Conservation (phyloP, 2,329 filamentous ascomycete species). For the Pseudocercospora fijiensis region DNA sequence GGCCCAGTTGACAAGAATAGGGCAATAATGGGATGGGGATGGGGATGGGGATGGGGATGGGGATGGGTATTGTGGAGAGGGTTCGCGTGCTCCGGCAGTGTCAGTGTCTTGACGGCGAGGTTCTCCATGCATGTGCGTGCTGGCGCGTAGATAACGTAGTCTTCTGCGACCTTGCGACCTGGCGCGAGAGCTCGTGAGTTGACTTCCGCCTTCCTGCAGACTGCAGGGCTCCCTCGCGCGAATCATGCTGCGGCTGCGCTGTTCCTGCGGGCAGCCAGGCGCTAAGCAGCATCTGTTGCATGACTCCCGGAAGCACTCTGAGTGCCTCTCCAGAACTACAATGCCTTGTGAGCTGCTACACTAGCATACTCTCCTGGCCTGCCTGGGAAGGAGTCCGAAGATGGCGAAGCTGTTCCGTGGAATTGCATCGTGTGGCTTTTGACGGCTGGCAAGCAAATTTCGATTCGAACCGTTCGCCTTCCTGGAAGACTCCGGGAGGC, state of each 20-base stretch:
- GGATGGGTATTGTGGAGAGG: conserved; percentile 5
- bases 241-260: conserved; percentile 6
- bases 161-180: conserved; percentile 11
- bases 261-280: conserved; percentile 18
- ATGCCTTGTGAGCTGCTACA: neutral
- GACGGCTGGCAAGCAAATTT: conserved; percentile 6
- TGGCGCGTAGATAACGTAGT: conserved; percentile 10
- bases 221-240: conserved; percentile 13
- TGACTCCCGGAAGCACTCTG: conserved; percentile 7
- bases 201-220: no score
- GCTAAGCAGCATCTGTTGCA: conserved; percentile 13
- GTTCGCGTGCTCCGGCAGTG: conserved; percentile 11
- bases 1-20: conserved; percentile 15
- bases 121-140: neutral
- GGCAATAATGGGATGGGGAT: no score
- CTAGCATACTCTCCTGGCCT: neutral
- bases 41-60: no score
- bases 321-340: neutral
- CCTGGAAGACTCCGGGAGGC: conserved; percentile 4
- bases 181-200: conserved; percentile 9
- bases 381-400: neutral
- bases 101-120: neutral
- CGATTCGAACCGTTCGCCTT: conserved; percentile 10
- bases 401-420: neutral
- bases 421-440: neutral